Evolutionary conservation across 2,329 filamentous ascomycete genomes (phyloP).

Genomic region (Alternaria ventricosa): DNA sequence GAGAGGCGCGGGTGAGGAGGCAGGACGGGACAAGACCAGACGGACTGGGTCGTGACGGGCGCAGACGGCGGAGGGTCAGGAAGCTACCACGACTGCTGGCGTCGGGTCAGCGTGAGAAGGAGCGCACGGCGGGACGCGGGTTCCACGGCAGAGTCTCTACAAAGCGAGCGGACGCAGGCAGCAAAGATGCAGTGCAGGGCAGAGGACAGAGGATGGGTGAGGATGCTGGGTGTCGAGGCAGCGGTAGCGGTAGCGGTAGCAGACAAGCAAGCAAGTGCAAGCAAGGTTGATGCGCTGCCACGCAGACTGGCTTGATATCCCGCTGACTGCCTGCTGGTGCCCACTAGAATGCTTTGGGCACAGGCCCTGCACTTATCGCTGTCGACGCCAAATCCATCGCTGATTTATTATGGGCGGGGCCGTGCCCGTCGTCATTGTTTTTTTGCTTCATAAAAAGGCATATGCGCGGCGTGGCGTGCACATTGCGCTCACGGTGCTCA

Average conservation of each 20-base stretch:
- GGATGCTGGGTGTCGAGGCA: not conserved
- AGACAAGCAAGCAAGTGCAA: constrained; percentile 1
- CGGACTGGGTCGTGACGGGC: constrained; percentile 5
- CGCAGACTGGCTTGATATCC: constrained; percentile 22
- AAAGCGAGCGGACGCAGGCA: constrained; percentile 33
- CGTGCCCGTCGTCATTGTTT: constrained; percentile 32
- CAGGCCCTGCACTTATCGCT: constrained; percentile 27
- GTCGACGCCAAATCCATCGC: constrained; percentile 22
- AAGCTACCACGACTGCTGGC: constrained; percentile 17
- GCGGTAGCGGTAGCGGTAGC: not conserved
- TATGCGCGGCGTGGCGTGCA: constrained; percentile 10
- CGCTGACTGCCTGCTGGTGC: constrained; percentile 16
- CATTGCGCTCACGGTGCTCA: not conserved
- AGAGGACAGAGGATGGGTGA: constrained; percentile 1
- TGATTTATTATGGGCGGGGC: constrained; percentile 28
- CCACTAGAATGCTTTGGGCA: constrained; percentile 25
- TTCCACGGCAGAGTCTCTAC: constrained; percentile 21
- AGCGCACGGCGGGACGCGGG: constrained; percentile 23
- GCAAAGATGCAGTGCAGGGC: constrained; percentile 10
- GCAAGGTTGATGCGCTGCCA: constrained; percentile 14
- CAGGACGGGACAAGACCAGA: constrained; percentile 3
- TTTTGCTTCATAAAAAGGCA: constrained; percentile 19
- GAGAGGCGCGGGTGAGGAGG: constrained; percentile 32
- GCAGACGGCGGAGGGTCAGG: constrained; percentile 15
- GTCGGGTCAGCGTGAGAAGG: constrained; percentile 14